Conservation (phyloP, 495 filamentous ascomycete genomes). For the Neurospora sp. region DNA sequence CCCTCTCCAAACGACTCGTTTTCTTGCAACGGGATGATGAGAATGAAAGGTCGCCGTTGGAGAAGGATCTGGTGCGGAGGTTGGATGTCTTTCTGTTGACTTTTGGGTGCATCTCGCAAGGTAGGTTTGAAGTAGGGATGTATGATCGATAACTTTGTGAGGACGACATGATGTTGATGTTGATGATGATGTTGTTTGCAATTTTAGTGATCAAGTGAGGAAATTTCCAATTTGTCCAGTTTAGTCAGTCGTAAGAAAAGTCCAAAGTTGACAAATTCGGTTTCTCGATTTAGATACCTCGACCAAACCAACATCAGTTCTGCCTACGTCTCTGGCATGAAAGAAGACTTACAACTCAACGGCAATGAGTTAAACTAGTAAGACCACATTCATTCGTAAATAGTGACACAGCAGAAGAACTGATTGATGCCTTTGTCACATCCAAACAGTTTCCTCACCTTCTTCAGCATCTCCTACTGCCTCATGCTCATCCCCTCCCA, state of each 20-base stretch:
- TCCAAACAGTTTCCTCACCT: conserved; percentile 38
- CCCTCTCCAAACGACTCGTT: not conserved
- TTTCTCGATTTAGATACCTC: conserved; percentile 13
- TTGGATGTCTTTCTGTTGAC: conserved; percentile 32
- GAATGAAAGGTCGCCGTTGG: conserved; percentile 13
- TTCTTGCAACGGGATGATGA: not conserved
- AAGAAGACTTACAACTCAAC: conserved; percentile 29
- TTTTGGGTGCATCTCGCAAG: conserved; percentile 33
- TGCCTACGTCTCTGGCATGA: conserved; percentile 35
- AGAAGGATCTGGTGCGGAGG: conserved; percentile 28
- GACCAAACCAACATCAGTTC: conserved; percentile 35
- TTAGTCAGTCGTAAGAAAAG: not conserved
- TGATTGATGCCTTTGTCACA: not conserved
- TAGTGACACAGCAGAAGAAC: not conserved
- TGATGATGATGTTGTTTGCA: not conserved
- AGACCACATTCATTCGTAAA: not conserved
- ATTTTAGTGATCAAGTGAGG: conserved; percentile 24
- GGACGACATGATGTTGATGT: not conserved
- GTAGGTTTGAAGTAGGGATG: conserved; percentile 5
- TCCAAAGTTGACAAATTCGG: not conserved
- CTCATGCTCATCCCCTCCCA: conserved; percentile 40
- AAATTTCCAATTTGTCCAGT: not conserved
- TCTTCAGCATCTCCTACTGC: conserved; percentile 35
- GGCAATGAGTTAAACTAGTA: conserved; percentile 33
- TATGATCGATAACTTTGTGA: not conserved